Percentiles rank a stretch among this genome's conserved stretches.
phyloP scores from a whole-genome alignment of 352 stramenopile genomes.

The Phytopythium cucurbitacearum region DNA sequence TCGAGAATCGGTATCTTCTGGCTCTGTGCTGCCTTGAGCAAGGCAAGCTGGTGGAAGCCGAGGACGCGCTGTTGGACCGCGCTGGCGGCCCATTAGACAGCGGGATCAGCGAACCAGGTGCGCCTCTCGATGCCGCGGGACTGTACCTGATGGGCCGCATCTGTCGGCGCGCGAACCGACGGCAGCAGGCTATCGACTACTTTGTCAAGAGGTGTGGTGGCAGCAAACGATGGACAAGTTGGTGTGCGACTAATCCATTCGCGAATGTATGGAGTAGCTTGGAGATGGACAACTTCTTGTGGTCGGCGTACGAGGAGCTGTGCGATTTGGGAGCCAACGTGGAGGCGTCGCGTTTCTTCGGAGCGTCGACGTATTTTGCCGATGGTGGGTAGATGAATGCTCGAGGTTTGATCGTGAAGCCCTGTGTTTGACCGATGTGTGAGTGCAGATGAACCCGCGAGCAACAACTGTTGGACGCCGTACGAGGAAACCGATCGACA shows the following conservation, averaged over 20 bases:
- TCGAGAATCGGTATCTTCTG: constrained; percentile 66
- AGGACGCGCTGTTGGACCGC: constrained; percentile 85
- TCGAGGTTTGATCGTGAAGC: background rate
- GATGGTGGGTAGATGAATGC: constrained; percentile 6
- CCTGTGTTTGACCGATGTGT: background rate
- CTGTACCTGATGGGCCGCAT: constrained; percentile 91
- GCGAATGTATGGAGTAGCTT: constrained; percentile 41
- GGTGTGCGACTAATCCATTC: constrained; percentile 2
- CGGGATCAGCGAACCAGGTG: constrained; percentile 18
- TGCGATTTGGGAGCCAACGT: constrained; percentile 88
- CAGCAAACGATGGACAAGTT: too few relatives aligned
- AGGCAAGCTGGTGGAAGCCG: constrained; percentile 76
- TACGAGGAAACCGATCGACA: too few relatives aligned
- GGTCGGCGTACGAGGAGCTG: constrained; percentile 90
- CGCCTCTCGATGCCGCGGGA: constrained; percentile 86
- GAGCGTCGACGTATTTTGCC: constrained; percentile 37
- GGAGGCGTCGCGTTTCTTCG: constrained; percentile 65
- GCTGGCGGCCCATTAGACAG: constrained; percentile 20
- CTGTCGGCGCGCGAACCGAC: constrained; percentile 84
- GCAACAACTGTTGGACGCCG: background rate
- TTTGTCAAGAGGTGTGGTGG: constrained; percentile 76
- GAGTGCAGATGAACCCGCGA: background rate
- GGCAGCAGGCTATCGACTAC: constrained; percentile 88
- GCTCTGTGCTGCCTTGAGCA: constrained; percentile 72
- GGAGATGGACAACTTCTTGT: constrained; percentile 89